phyloP scores from a whole-genome alignment of 192 early-diverging fungal species.

The Spizellomyces punctatus region DNA sequence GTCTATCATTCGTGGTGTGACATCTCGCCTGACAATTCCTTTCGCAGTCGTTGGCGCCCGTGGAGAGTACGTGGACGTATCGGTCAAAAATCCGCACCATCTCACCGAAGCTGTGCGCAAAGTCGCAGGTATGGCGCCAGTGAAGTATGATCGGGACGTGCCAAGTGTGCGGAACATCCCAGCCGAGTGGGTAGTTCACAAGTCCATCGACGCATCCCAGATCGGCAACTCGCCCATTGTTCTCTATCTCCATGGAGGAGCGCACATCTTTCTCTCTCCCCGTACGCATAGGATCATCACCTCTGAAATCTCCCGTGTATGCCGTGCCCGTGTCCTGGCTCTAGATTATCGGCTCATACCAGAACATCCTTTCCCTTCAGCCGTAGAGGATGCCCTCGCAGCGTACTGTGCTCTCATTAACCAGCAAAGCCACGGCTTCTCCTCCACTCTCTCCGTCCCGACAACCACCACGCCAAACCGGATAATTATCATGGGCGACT shows the following conservation, averaged over 20 bases:
- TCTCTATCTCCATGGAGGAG: slow-evolving; percentile 76
- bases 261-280: slow-evolving; percentile 35
- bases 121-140: slow-evolving; percentile 16
- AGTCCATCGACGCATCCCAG: background rate
- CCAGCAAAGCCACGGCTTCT: slow-evolving; percentile 14
- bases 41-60: slow-evolving; percentile 16
- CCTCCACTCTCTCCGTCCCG: background rate
- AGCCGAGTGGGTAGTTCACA: slow-evolving; percentile 37
- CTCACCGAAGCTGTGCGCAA: slow-evolving; percentile 9
- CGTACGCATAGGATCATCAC: slow-evolving; percentile 44
- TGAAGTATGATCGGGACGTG: background rate
- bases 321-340: slow-evolving; percentile 52
- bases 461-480: slow-evolving; percentile 31
- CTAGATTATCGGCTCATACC: slow-evolving; percentile 84
- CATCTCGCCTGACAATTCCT: slow-evolving; percentile 28
- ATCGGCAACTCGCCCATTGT: slow-evolving; percentile 48
- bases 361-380: slow-evolving; percentile 76
- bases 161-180: background rate
- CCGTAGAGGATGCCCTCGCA: slow-evolving; percentile 78
- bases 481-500: slow-evolving; percentile 52
- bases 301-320: slow-evolving; percentile 48
- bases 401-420: slow-evolving; percentile 70
- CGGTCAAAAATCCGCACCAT: slow-evolving; percentile 2
- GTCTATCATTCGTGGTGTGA: slow-evolving; percentile 30
- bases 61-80: slow-evolving; percentile 4